phyloP scores from a whole-genome alignment of 2,329 filamentous ascomycete genomes.

The Xylaria digitata region DNA sequence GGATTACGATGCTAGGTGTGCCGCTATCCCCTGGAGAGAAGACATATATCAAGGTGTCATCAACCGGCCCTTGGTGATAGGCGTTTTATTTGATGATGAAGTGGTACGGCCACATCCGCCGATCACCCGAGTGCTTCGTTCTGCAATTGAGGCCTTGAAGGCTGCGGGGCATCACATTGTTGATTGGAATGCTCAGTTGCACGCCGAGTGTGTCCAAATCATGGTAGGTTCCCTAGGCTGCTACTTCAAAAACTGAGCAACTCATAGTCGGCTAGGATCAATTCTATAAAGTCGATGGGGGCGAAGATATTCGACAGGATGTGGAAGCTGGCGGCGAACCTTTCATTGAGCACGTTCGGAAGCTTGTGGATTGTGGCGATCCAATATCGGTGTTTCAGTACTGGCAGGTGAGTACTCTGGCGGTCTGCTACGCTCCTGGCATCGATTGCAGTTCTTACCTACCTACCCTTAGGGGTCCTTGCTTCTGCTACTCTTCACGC shows the following conservation, averaged over 20 bases:
- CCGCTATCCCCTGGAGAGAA: conserved; percentile 65
- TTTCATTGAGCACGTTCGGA: conserved; percentile 67
- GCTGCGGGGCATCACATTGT: conserved; percentile 65
- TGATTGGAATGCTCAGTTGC: conserved; percentile 62
- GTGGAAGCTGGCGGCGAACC: conserved; percentile 68
- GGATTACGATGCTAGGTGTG: conserved; percentile 64
- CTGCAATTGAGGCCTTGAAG: conserved; percentile 53
- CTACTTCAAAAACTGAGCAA: conserved; percentile 33
- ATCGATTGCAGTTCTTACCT: not conserved
- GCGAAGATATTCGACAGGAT: conserved; percentile 70
- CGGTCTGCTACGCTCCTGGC: not conserved
- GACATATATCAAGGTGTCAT: conserved; percentile 55
- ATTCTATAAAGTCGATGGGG: conserved; percentile 71
- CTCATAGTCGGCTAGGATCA: conserved; percentile 56
- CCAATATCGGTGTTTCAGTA: conserved; percentile 72
- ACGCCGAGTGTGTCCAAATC: conserved; percentile 65
- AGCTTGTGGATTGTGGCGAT: conserved; percentile 62
- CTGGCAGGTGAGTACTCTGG: conserved; percentile 62
- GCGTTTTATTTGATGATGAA: conserved; percentile 55
- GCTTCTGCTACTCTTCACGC: not conserved
- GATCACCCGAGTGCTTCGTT: conserved; percentile 58
- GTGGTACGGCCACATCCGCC: conserved; percentile 67
- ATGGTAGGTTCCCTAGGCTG: conserved; percentile 55
- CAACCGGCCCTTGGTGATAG: conserved; percentile 60
- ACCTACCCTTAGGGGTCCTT: not conserved